Base-by-base conservation (phyloP, 257 asterid genomes). In the Salvia hispanica region DNA sequence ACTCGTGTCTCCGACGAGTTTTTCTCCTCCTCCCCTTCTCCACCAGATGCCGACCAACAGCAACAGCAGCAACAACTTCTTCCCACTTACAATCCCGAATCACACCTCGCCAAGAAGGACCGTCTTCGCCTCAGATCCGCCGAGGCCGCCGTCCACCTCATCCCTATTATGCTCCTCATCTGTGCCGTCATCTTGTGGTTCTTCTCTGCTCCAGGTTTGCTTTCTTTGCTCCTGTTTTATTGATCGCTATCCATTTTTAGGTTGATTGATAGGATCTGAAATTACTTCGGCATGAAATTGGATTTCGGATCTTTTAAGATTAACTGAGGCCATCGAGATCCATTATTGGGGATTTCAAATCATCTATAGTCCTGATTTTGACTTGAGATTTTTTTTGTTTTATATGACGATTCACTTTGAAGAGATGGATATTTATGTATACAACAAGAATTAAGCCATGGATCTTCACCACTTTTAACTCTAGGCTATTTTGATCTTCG, bases 1-100 rank as follows among this genome's bases (percentile, higher is more conserved):
- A 75, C 86, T 7, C 71, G 93, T 34, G 78, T 88, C 58, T 84
- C 96, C 34, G 93, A 86, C 48, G 96, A 88, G 81, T 82, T 82
- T 73, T 86, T 76, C 60, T 58, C 83, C 60, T 58, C 83, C 2
- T 53, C 66, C n/a, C 68, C 74, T 8, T 59, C 76, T 3, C 16
- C 64, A 37, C n/a, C 64, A 58, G 64, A 58, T 58, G 48, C n/a
- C 31, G 64, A 5, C 33, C 76, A 8, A 14, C 70, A 0, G 21
- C 79, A 13, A 12, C 66, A 2, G 84, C 74, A 72, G 53, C 74
- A 73, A 57, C 62, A 31, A 53, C 82, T 83, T 12, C 81, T 85
- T 12, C 96, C 92, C 0, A 80, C 81, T 3, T 79, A 70, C 72
- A 76, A 80, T 31, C 88, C 95, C n/a, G 83, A 76, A 52, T 83